Conservation (phyloP, 306 rosid genomes). For the Neltuma alba region DNA sequence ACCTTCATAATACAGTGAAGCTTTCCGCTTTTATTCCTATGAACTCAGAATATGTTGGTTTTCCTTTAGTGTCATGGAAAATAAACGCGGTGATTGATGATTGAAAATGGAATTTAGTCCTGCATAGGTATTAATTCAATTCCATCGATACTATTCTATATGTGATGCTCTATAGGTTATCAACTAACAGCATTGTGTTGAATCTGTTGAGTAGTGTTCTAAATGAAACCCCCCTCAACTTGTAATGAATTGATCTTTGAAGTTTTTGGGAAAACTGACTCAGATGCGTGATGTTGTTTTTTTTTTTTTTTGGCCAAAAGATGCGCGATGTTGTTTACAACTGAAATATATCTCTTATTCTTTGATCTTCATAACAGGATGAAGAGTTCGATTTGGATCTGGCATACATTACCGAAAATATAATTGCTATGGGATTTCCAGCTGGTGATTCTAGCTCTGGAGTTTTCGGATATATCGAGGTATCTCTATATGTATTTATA, state of each 20-base stretch:
- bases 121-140: conserved; percentile 15
- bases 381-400: conserved; percentile 91
- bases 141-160: neutral
- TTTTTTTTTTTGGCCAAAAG: too few species aligned
- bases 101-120: conserved; percentile 14
- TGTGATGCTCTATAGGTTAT: neutral
- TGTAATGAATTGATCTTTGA: neutral
- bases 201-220: conserved; percentile 17
- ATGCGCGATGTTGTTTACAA: conserved; percentile 9
- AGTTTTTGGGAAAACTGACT: conserved; percentile 25
- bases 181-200: conserved; percentile 29
- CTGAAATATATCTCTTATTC: conserved; percentile 17
- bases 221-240: neutral
- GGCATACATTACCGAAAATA: conserved; percentile 88
- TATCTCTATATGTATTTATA: conserved; percentile 27
- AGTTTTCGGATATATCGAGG: conserved; percentile 88
- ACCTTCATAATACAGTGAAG: conserved; percentile 4
- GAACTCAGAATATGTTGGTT: conserved; percentile 13
- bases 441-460: conserved; percentile 95
- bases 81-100: conserved; percentile 13
- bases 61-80: conserved; percentile 14
- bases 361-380: conserved; percentile 55
- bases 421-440: conserved; percentile 95
- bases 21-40: conserved; percentile 14
- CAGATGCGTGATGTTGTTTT: conserved; percentile 11